A percentile compares a stretch with the other conserved stretches of the same genome.
These are phyloP conservation scores for Coemansia sp. DNA, from an alignment of 192 early-diverging fungal species.

Conservation along the genomic window DNA sequence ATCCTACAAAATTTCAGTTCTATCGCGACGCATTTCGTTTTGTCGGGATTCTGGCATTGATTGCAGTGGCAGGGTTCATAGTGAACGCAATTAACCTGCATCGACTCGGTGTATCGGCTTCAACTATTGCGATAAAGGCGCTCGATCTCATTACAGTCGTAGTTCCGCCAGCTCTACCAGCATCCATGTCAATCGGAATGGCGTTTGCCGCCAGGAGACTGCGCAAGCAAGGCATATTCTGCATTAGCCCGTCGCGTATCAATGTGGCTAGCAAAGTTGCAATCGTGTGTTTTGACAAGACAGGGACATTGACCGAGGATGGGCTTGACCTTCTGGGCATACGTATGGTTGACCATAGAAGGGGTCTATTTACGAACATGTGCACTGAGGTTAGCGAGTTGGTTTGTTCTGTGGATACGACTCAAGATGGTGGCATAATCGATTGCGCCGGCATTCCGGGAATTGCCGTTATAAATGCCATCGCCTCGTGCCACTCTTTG, in stretches of 20 bases:
- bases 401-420: neutral
- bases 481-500: constrained; percentile 83
- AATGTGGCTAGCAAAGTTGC: constrained; percentile 96
- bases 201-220: constrained; percentile 89
- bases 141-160: constrained; percentile 95
- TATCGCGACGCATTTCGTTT: constrained; percentile 95
- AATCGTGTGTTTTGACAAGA: constrained; percentile 97
- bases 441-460: neutral
- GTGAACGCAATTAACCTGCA: constrained; percentile 85
- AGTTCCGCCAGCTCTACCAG: constrained; percentile 94
- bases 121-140: constrained; percentile 78
- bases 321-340: constrained; percentile 91
- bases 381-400: neutral
- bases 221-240: constrained; percentile 81
- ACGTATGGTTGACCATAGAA: constrained; percentile 52
- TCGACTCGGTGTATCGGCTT: constrained; percentile 68
- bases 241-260: constrained; percentile 89
- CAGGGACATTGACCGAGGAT: constrained; percentile 94
- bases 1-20: constrained; percentile 90
- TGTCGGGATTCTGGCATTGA: constrained; percentile 81
- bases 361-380: constrained; percentile 43
- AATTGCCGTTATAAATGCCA: constrained; percentile 54
- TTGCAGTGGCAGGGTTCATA: constrained; percentile 83
- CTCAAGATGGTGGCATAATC: constrained; percentile 1
- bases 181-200: constrained; percentile 96